Base-by-base conservation (phyloP, 305 asterid genomes). In the Rubia balearica region DNA sequence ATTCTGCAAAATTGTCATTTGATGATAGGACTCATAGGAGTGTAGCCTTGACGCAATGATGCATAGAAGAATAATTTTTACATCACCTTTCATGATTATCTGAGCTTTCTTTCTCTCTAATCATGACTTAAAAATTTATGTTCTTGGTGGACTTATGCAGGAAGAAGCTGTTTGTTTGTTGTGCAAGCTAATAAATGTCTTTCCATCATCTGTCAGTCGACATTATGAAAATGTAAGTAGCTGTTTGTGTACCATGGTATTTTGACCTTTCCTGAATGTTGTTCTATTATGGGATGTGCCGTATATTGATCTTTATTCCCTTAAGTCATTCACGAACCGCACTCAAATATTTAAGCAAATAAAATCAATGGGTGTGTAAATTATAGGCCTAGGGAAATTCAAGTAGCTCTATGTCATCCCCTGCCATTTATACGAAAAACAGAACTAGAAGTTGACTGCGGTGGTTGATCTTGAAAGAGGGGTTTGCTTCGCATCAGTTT, bases 151-250 rank as follows among this genome's bases (percentile, higher is more conserved):
- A 76, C 71, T 64, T 36, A 33, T 81, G 83, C 91, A 93, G 98
- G 96, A 86, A 78, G 91, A 80, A 84, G 90, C 89, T 67, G 19
- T 88, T 49, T 78, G 79, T 65, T 86, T 89, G 70, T 51, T 93
- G 61, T 77, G 89, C 87, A 78, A 86, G 71, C 60, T 93, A 82
- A 83, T 83, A 71, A 78, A 77, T 69, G 65, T 71, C 71, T 90
- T 85, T 75, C 96, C 97, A 30, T 60, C 75, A 55, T 81, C 97
- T 71, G 82, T 90, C 71, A 79, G 81, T 67, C 89, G 85, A 21
- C 87, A 89, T 82, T 85, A 90, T 77, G 95, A 91, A 68, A 71
- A 69, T 75, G 97, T 93, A 87, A 86, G 96, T 81, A 75, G 66
- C 71, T 67, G 69, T 62, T 61, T 68, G 68, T 67, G 8, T 71